A percentile compares a stretch with the other conserved stretches of the same genome.
Conservation (phyloP, 1,139 yeast genomes). For the Martiniozyma asiatica region DNA sequence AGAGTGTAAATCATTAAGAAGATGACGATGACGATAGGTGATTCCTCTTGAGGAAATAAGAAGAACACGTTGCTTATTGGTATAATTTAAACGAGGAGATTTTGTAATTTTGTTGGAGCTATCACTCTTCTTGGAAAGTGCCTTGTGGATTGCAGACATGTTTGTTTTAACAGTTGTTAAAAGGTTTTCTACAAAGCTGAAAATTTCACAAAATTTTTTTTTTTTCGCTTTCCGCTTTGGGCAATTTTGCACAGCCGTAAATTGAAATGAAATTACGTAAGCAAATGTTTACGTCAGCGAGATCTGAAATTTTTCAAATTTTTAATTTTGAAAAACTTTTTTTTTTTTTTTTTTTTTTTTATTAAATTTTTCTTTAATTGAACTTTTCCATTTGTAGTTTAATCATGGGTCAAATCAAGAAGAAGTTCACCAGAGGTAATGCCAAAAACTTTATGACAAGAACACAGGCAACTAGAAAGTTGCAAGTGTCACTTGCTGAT, state of each 20-base stretch:
- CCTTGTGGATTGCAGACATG: conserved; percentile 51
- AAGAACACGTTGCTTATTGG: conserved; percentile 71
- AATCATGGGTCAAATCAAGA: conserved; percentile 42
- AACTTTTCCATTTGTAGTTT: too few relatives aligned
- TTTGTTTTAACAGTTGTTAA: too few relatives aligned
- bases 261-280: too few relatives aligned
- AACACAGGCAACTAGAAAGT: conserved; percentile 85
- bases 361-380: too few relatives aligned
- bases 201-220: too few relatives aligned
- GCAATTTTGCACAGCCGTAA: too few relatives aligned
- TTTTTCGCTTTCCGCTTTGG: too few relatives aligned
- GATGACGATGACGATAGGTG: conserved; percentile 88
- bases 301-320: conserved; percentile 1
- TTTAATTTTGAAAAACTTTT: conserved; percentile 5
- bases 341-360: conserved; percentile 6
- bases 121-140: conserved; percentile 40
- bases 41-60: conserved; percentile 92
- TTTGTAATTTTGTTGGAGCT: conserved; percentile 31
- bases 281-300: background rate
- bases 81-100: conserved; percentile 28
- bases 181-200: too few relatives aligned
- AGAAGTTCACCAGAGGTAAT: conserved; percentile 78
- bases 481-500: conserved; percentile 94
- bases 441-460: conserved; percentile 90
- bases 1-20: conserved; percentile 67